Evolutionary conservation across 148 eudicot genomes (phyloP).

Genomic region (Chenopodium album): DNA sequence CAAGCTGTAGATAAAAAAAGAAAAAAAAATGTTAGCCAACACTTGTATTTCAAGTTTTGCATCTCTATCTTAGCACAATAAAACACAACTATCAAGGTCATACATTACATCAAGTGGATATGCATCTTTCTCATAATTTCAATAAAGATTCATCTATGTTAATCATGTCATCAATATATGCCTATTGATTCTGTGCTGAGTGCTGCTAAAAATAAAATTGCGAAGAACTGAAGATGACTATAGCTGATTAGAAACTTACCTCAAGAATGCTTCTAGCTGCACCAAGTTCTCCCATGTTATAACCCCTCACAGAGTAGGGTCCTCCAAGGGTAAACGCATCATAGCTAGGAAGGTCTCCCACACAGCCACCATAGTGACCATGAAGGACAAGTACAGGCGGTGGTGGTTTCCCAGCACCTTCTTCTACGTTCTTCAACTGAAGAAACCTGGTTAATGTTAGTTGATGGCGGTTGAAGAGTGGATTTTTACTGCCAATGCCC

Average conservation of each 20-base stretch:
- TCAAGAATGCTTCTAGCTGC: slow-evolving; percentile 96
- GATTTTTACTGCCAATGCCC: slow-evolving; percentile 84
- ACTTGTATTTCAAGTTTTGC: background rate
- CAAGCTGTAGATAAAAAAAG: slow-evolving; percentile 56
- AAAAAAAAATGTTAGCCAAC: background rate
- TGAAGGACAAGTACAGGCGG: slow-evolving; percentile 96
- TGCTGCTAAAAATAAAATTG: background rate
- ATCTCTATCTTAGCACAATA: background rate
- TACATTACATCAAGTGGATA: background rate
- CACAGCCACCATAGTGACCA: slow-evolving; percentile 97
- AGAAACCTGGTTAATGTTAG: slow-evolving; percentile 78
- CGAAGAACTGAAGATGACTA: background rate
- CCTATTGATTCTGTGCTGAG: background rate
- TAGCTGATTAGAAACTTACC: slow-evolving; percentile 42
- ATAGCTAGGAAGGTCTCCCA: slow-evolving; percentile 96
- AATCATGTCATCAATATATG: background rate
- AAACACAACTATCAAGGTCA: background rate
- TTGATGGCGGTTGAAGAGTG: slow-evolving; percentile 89
- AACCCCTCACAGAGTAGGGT: slow-evolving; percentile 98
- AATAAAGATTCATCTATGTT: background rate
- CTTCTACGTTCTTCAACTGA: slow-evolving; percentile 81
- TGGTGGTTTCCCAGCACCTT: slow-evolving; percentile 89
- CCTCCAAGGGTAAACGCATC: slow-evolving; percentile 98
- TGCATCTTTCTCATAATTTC: background rate
- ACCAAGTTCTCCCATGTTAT: slow-evolving; percentile 98